These are phyloP conservation scores for Astraeus odoratus DNA, from an alignment of 768 basidiomycete genomes.

Conservation along the genomic window DNA sequence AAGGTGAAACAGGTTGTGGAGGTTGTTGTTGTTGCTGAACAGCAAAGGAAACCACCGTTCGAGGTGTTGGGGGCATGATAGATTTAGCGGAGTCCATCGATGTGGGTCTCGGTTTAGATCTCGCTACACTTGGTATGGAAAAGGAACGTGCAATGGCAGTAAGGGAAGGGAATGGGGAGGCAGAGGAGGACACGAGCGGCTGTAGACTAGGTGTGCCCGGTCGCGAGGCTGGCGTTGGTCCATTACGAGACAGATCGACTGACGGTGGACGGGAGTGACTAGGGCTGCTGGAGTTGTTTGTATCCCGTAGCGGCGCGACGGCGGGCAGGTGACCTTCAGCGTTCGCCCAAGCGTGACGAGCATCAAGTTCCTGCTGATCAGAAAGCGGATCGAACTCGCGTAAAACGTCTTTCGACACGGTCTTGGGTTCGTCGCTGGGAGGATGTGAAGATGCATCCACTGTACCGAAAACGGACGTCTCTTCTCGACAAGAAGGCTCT, in stretches of 20 bases:
- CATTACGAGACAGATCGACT: constrained; percentile 3
- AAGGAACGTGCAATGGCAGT: constrained; percentile 63
- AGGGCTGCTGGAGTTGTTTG: neutral
- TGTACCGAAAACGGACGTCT: constrained; percentile 5
- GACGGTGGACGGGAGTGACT: constrained; percentile 7
- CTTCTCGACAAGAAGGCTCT: constrained; percentile 39
- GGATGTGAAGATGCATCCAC: constrained; percentile 19
- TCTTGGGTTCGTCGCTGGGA: constrained; percentile 7
- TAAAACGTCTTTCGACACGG: constrained; percentile 36
- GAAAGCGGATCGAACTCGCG: constrained; percentile 66
- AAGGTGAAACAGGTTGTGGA: constrained; percentile 4
- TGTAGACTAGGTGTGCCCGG: constrained; percentile 23
- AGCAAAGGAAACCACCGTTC: constrained; percentile 50
- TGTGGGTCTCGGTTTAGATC: constrained; percentile 41
- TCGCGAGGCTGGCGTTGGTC: constrained; percentile 2
- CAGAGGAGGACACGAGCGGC: constrained; percentile 6
- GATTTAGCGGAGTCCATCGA: constrained; percentile 56
- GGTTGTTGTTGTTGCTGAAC: constrained; percentile 36
- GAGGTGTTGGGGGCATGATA: constrained; percentile 55
- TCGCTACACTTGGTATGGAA: constrained; percentile 41
- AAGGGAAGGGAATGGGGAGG: constrained; percentile 51
- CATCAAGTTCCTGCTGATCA: constrained; percentile 49
- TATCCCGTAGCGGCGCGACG: constrained; percentile 24
- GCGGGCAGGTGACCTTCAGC: constrained; percentile 58
- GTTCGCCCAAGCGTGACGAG: constrained; percentile 58